Base-by-base conservation (phyloP, 2,329 filamentous ascomycete genomes). In the Phoma sp. region DNA sequence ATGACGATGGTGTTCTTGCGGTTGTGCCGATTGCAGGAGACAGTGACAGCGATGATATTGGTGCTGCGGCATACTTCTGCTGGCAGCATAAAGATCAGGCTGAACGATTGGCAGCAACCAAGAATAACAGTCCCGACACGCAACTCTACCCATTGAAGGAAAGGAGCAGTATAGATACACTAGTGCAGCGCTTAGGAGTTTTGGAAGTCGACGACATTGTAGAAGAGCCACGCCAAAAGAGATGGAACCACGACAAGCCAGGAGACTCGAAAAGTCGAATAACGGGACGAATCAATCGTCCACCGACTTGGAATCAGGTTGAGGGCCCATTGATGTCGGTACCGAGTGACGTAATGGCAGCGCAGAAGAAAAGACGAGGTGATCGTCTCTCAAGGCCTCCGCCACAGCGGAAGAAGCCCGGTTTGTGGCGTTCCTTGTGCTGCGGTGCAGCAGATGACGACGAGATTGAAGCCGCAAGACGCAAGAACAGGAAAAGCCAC, bases 71-170 rank as follows among this genome's bases (percentile, higher is more conserved):
- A n/a, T 83, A 88, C 44, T 97, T 92, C 77, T 98, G 93, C 80
- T 96, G 90, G 89, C 92, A 97, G 73, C 95, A 99, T 78, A 93
- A 90, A 71, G 91, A 95, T 52, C 95, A 99, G 75, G 91, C 91
- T 2, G 71, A 78, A 48, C 70, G 64, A 10, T 52, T 78, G 11
- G 66, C 51, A 69, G 54, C 60, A 11, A 52, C 52, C 23, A 53
- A 55, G n/a, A 54, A 56, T 6, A 52, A 57, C 4, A 62, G 65
- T 13, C 65, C 69, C 27, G 67, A 68, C 37, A 77, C 77, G 25
- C 72, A 78, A 14, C 78, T 82, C 4, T 81, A 85, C 6, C 83
- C 87, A 4, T 74, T 88, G 48, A 83, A 87, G 63, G 80, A 84
- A 52, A 82, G 90, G 46, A 88, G 86, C 30, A 97, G 93, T 66